phyloP scores from a whole-genome alignment of 2,329 filamentous ascomycete species.

The Calonectria ilicicola region DNA sequence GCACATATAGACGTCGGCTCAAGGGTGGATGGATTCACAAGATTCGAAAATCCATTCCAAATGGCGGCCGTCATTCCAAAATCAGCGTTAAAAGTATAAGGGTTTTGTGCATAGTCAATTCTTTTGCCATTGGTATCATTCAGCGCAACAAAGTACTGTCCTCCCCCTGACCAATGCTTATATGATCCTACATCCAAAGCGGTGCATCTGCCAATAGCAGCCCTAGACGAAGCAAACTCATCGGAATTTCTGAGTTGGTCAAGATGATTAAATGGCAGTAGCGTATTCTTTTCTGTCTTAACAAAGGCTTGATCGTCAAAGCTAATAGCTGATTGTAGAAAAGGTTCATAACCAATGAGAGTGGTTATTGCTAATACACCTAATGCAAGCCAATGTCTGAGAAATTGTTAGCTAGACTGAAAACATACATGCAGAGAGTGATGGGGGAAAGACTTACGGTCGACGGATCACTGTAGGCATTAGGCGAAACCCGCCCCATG shows the following conservation, averaged over 20 bases:
- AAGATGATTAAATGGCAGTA: background rate
- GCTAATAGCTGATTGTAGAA: conserved; percentile 2
- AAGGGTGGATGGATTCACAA: background rate
- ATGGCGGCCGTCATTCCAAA: conserved; percentile 19
- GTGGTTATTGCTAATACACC: conserved; percentile 15
- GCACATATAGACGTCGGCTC: conserved; percentile 14
- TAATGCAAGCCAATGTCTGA: background rate
- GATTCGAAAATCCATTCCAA: conserved; percentile 17
- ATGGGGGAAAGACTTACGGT: background rate
- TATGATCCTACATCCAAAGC: background rate
- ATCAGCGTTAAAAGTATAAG: background rate
- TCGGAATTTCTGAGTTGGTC: background rate
- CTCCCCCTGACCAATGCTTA: too few relatives aligned
- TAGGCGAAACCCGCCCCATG: conserved; percentile 25
- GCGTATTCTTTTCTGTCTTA: background rate
- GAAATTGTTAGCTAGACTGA: background rate
- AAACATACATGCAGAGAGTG: background rate
- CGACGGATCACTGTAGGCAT: background rate
- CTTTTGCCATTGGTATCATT: background rate
- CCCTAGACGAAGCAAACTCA: background rate
- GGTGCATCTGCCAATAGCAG: background rate
- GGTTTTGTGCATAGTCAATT: too few relatives aligned
- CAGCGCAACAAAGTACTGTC: too few relatives aligned
- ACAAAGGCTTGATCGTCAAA: background rate
- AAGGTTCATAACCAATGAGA: conserved; percentile 19